Evolutionary conservation across 108 stramenopile genomes (phyloP).

Genomic region (Craspedostauros australis): DNA sequence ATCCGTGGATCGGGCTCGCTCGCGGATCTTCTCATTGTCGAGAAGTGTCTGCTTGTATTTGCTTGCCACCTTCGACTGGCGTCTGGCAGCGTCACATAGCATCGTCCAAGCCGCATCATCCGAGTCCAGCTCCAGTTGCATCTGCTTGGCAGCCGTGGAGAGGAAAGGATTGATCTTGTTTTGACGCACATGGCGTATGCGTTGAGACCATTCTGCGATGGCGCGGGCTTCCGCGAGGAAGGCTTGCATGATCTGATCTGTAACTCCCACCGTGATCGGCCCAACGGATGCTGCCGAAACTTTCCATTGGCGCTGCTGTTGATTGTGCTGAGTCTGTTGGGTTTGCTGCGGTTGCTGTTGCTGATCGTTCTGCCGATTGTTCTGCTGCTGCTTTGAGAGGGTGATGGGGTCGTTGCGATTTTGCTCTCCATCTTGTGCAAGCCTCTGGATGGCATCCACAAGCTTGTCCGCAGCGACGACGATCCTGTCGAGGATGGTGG

Average conservation of each 20-base stretch:
- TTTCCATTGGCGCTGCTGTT: neutral
- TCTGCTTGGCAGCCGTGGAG: constrained; percentile 24
- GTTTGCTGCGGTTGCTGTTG: neutral
- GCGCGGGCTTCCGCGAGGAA: constrained; percentile 34
- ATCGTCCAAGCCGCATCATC: constrained; percentile 65
- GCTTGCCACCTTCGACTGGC: constrained; percentile 43
- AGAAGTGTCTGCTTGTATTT: constrained; percentile 43
- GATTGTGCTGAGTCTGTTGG: too few species aligned
- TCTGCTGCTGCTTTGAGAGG: neutral
- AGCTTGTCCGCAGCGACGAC: constrained; percentile 1
- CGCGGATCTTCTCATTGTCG: constrained; percentile 44
- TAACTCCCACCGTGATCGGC: constrained; percentile 16
- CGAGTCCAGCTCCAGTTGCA: constrained; percentile 39
- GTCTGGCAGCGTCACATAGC: constrained; percentile 59
- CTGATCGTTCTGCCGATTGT: neutral
- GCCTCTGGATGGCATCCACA: neutral
- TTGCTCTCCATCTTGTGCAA: constrained; percentile 5
- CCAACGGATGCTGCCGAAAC: neutral
- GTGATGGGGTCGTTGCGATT: constrained; percentile 17
- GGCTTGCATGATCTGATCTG: constrained; percentile 26
- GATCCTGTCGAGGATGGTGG: constrained; percentile 35
- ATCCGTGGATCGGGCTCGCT: constrained; percentile 45
- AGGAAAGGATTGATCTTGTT: constrained; percentile 38
- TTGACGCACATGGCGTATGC: constrained; percentile 11
- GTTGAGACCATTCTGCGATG: constrained; percentile 21